Percentiles rank a stretch among this genome's conserved stretches.
Conservation (phyloP, 495 filamentous ascomycete species). For the Acidiella bohemica region DNA sequence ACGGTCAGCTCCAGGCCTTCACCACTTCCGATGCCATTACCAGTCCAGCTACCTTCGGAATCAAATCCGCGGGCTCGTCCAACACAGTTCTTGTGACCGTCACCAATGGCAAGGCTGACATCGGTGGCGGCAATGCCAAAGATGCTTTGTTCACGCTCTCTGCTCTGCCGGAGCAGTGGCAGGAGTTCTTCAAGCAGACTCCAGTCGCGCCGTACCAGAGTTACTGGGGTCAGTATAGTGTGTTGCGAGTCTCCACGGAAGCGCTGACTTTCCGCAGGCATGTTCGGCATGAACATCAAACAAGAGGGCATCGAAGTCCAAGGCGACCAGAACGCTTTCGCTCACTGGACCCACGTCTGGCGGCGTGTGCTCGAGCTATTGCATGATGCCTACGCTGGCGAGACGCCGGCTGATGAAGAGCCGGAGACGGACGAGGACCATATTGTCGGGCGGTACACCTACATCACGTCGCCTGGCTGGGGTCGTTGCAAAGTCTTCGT, state of each 20-base stretch:
- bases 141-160: conserved; percentile 24
- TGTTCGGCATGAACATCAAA: conserved; percentile 32
- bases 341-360: conserved; percentile 30
- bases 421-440: conserved; percentile 23
- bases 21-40: conserved; percentile 26
- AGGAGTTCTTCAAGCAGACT: conserved; percentile 29
- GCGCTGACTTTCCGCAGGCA: conserved; percentile 5
- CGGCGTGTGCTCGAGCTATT: conserved; percentile 29
- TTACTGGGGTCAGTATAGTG: neutral
- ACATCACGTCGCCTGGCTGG: conserved; percentile 29
- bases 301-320: conserved; percentile 27
- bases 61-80: conserved; percentile 26
- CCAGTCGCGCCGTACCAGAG: conserved; percentile 24
- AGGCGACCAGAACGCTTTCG: conserved; percentile 27
- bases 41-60: conserved; percentile 25
- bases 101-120: conserved; percentile 20
- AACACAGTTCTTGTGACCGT: conserved; percentile 26
- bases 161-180: conserved; percentile 31
- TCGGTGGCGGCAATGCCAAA: conserved; percentile 16
- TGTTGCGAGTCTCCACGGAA: neutral
- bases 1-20: conserved; percentile 28
- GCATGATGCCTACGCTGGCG: conserved; percentile 28
- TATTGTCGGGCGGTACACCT: conserved; percentile 29
- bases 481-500: conserved; percentile 30
- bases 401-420: conserved; percentile 20